Base-by-base conservation (phyloP, 2,329 filamentous ascomycete species). In the Metarhizium robertsii region DNA sequence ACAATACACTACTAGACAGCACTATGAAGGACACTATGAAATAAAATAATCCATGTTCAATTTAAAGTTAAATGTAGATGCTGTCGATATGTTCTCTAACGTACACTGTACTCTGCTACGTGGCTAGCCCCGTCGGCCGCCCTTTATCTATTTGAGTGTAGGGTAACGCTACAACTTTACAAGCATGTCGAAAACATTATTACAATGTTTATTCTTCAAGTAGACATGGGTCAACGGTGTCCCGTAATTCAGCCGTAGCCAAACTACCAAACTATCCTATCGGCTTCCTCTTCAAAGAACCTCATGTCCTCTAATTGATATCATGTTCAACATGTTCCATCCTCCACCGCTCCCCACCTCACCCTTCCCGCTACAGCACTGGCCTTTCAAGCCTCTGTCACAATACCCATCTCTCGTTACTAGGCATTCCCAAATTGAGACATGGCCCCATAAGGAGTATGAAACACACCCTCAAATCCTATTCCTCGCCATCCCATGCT, bases 401-500 rank as follows among this genome's bases (percentile, higher is more conserved):
- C 45, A 11, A 48, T 29, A 30, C 10, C 13, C 40, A 46, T 46
- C 18, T 32, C 38, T 54, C n/a, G 29, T 20, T 25, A 46, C n/a
- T 32, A 36, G 48, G 8, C 40, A 45, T 29, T 45, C 30, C 7
- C 20, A 14, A 47, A 38, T 40, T 10, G 43, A 45, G 32, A 55
- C 40, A 42, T 29, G 25, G 49, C 10, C 45, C 29, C 42, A 51
- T 52, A 6, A n/a, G 55, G 36, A 53, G 30, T 46, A 53, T 38
- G 40, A 47, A 53, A 47, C 36, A 14, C 47, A 25, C 53, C 51
- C 30, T 38, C 25, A 16, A 34, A 53, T n/a, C 32, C 45, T 13
- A 30, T 52, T 32, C 46, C 42, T 55, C 51, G 56, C 55, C 53
- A 53, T 56, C 52, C 56, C 53, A 57, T 57, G 56, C 56, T 48